Base-by-base conservation (phyloP, 2,329 filamentous ascomycete species). In the Pseudopyricularia javanii region DNA sequence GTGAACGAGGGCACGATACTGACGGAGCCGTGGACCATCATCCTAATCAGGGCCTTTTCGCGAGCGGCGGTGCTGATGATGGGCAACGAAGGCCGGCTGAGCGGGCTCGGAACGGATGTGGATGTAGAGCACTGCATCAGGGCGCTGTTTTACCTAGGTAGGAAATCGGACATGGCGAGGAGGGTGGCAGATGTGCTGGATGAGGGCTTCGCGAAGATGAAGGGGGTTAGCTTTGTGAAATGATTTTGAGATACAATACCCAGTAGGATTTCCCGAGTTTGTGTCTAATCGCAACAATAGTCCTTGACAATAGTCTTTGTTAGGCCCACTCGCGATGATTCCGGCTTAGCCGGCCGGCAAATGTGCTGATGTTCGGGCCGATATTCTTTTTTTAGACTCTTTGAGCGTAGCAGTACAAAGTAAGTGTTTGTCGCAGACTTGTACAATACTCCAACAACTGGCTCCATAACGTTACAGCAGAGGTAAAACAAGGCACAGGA, bases 21-120 rank as follows among this genome's bases (percentile, higher is more conserved):
- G 53, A 79, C 76, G 1, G 78, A 82, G 57, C 79, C 79, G 2
- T 82, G 78, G 78, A 79, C 77, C 1, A 72, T 74, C 37, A 71
- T 80, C 3, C 62, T 80, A 28, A 73, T 79, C 45, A 67, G 75
- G 26, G 71, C 71, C 0, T 80, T 80, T 54, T 69, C 73, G 24
- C 75, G 71, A 58, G 73, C 75, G 0, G 71, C 64, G 2, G 59
- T 66, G 4, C 54, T 65, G 15, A 62, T 68, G 22, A 57, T 79
- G 5, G 64, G 70, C 7, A 63, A 63, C 32, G 61, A 59, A 3
- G 63, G 66, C 49, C 62, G 2, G 61, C 40, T 61, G 4, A 50
- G 59, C 50, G 52, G 60, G 37, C 43, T 56, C 49, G 50, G 56
- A 28, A 55, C 57, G 2, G 61, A 28, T 33, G 58, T 47, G 30